These are phyloP conservation scores for Lactifluus subvellereus DNA, from an alignment of 768 basidiomycete genomes.

Conservation along the genomic window DNA sequence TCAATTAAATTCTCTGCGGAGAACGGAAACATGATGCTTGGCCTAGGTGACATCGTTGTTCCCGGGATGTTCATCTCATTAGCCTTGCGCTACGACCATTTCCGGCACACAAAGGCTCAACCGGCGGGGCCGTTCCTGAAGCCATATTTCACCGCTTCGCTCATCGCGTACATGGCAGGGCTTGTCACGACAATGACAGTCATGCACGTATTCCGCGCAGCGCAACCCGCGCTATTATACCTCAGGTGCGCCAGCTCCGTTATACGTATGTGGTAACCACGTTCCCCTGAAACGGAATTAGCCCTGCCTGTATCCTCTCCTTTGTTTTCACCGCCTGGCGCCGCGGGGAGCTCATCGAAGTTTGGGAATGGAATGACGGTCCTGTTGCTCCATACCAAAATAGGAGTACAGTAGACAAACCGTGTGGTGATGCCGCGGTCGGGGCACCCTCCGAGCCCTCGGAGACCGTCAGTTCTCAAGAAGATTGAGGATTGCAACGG, in stretches of 20 bases:
- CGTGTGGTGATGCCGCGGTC: conserved; percentile 8
- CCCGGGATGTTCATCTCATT: conserved; percentile 72
- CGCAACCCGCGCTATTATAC: conserved; percentile 92
- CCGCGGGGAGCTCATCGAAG: conserved; percentile 63
- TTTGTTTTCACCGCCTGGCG: conserved; percentile 52
- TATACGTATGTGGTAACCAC: not conserved
- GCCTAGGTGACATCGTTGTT: conserved; percentile 80
- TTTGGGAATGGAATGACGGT: conserved; percentile 70
- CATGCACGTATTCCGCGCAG: conserved; percentile 71
- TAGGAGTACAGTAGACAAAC: conserved; percentile 20
- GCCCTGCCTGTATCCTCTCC: conserved; percentile 72
- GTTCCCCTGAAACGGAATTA: conserved; percentile 27
- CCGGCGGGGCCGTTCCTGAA: conserved; percentile 42
- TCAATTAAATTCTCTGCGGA: conserved; percentile 44
- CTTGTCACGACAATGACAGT: conserved; percentile 73
- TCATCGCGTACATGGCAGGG: conserved; percentile 70
- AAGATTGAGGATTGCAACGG: not conserved
- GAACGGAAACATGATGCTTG: conserved; percentile 81
- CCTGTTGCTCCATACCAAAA: conserved; percentile 27
- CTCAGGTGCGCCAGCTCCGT: conserved; percentile 53
- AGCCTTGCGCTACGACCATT: conserved; percentile 78
- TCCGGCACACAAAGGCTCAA: conserved; percentile 34
- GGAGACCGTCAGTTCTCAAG: conserved; percentile 4
- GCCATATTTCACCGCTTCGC: conserved; percentile 68
- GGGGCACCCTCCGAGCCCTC: conserved; percentile 8